These are phyloP conservation scores for Magnaporthales sp. DNA, from an alignment of 2,329 filamentous ascomycete species.

Conservation along the genomic window DNA sequence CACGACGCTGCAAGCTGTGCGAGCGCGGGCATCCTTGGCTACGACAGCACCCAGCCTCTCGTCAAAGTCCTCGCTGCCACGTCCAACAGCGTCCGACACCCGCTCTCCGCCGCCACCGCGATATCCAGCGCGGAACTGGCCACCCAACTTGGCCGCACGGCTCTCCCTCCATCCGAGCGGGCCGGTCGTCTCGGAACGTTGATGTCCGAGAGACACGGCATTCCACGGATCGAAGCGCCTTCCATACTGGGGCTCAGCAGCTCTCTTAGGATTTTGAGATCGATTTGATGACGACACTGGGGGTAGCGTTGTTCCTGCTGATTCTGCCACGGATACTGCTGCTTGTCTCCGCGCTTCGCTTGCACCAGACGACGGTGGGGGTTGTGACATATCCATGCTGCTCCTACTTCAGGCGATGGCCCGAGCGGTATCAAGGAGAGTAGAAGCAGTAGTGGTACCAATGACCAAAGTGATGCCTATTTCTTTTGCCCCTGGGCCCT, in stretches of 20 bases:
- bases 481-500: background rate
- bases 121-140: conserved; percentile 55
- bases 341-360: background rate
- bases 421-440: background rate
- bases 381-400: background rate
- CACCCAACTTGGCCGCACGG: conserved; percentile 57
- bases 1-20: conserved; percentile 34
- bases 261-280: conserved; percentile 10
- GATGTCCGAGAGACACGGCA: conserved; percentile 68
- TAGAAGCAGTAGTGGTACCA: background rate
- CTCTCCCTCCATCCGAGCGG: conserved; percentile 63
- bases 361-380: background rate
- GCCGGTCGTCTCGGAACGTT: conserved; percentile 62
- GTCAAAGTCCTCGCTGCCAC: conserved; percentile 49
- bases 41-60: conserved; percentile 32
- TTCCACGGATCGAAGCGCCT: conserved; percentile 61
- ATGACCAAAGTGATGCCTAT: background rate
- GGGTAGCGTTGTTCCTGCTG: background rate
- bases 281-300: background rate
- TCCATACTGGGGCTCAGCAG: conserved; percentile 31
- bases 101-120: conserved; percentile 43
- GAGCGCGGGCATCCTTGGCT: conserved; percentile 29
- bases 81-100: conserved; percentile 56
- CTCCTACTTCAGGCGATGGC: background rate
- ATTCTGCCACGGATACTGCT: background rate